Evolutionary conservation across 306 rosid species (phyloP).

Genomic region (Inga leiocalycina): DNA sequence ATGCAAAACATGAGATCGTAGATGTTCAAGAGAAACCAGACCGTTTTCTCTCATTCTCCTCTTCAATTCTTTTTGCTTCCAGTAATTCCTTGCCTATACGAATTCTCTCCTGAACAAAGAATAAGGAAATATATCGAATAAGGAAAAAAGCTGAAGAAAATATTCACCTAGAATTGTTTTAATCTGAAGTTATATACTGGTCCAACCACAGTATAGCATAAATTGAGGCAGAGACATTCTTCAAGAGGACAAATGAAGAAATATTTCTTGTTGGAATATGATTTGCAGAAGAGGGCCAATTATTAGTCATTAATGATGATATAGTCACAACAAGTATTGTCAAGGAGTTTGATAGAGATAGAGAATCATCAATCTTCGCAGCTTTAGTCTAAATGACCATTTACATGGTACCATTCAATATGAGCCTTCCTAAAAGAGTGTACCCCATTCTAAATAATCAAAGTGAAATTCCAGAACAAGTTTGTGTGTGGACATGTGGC

Average conservation of each 20-base stretch:
- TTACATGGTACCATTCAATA: not conserved
- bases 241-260: constrained; percentile 10
- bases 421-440: too few species aligned
- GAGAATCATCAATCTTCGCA: not conserved
- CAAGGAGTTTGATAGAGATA: constrained; percentile 1
- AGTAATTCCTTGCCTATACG: constrained; percentile 94
- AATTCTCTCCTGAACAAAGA: constrained; percentile 78
- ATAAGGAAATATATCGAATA: not conserved
- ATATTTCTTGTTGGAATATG: constrained; percentile 7
- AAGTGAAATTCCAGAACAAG: too few species aligned
- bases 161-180: constrained; percentile 10
- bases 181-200: constrained; percentile 4
- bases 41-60: constrained; percentile 95
- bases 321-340: not conserved
- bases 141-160: constrained; percentile 20
- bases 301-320: constrained; percentile 20
- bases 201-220: constrained; percentile 10
- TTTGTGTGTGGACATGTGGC: too few species aligned
- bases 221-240: constrained; percentile 10
- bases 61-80: constrained; percentile 97
- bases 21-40: constrained; percentile 36
- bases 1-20: constrained; percentile 27
- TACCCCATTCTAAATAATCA: too few species aligned
- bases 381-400: not conserved
- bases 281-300: not conserved